phyloP scores from a whole-genome alignment of 1,139 yeast species.

The Suhomyces taliae region DNA sequence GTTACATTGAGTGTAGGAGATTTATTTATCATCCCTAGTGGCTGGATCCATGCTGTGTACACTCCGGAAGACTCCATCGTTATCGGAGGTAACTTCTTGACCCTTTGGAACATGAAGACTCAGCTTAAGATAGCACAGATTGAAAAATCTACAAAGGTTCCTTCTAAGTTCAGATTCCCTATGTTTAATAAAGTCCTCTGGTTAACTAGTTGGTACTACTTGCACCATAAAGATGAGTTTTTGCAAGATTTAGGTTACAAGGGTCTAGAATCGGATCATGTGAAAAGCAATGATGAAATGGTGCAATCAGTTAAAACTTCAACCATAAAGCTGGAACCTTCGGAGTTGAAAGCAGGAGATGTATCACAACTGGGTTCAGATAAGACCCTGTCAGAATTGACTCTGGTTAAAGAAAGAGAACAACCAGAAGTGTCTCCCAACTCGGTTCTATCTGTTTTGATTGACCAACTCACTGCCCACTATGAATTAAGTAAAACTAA shows the following conservation, averaged over 20 bases:
- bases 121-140: conserved; percentile 63
- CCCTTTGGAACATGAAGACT: conserved; percentile 58
- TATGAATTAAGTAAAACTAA: conserved; percentile 20
- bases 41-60: conserved; percentile 91
- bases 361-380: no score
- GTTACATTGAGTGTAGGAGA: conserved; percentile 71
- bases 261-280: background rate
- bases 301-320: background rate
- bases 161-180: conserved; percentile 76
- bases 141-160: conserved; percentile 71
- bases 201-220: conserved; percentile 54
- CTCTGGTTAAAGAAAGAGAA: no score
- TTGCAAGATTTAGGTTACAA: background rate
- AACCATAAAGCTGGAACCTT: background rate
- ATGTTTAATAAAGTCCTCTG: conserved; percentile 70
- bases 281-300: background rate
- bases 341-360: background rate
- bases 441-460: conserved; percentile 6
- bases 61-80: conserved; percentile 81
- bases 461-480: conserved; percentile 18
- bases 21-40: conserved; percentile 80
- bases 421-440: background rate
- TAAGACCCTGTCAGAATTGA: no score
- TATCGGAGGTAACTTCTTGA: conserved; percentile 84
- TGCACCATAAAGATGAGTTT: conserved; percentile 27